Evolutionary conservation across 768 basidiomycete genomes (phyloP).

Genomic region (Phaeotremella skinneri): DNA sequence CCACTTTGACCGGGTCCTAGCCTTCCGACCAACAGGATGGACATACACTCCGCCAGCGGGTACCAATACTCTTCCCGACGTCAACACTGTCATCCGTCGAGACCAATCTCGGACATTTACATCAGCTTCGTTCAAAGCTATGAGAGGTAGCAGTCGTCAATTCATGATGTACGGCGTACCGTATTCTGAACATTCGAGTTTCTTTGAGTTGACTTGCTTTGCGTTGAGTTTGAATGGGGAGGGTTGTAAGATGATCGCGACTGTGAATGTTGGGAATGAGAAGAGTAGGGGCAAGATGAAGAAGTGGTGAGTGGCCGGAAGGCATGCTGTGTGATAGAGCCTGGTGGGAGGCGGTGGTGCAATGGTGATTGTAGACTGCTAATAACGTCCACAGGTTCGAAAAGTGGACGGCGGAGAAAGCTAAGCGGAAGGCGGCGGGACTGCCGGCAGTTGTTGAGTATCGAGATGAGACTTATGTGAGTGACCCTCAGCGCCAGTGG

Average conservation of each 20-base stretch:
- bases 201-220: constrained; percentile 93
- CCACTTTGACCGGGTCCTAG: constrained; percentile 68
- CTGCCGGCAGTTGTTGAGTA: constrained; percentile 48
- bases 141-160: constrained; percentile 66
- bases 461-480: constrained; percentile 49
- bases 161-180: constrained; percentile 70
- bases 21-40: constrained; percentile 94
- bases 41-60: constrained; percentile 72
- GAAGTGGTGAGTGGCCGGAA: constrained; percentile 54
- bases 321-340: not conserved
- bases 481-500: no score
- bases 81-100: constrained; percentile 66
- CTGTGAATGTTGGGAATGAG: constrained; percentile 58
- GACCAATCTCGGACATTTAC: constrained; percentile 70
- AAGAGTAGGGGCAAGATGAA: constrained; percentile 75
- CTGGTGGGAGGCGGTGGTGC: no score
- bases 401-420: constrained; percentile 82
- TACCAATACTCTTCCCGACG: constrained; percentile 62
- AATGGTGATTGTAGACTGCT: constrained; percentile 1
- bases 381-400: constrained; percentile 60
- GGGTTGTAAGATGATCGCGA: constrained; percentile 84
- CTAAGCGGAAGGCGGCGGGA: constrained; percentile 56
- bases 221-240: constrained; percentile 75
- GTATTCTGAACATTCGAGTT: constrained; percentile 95
- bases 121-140: constrained; percentile 64